phyloP scores from a whole-genome alignment of 805 yeast species.

The Komagataella mondaviorum region DNA sequence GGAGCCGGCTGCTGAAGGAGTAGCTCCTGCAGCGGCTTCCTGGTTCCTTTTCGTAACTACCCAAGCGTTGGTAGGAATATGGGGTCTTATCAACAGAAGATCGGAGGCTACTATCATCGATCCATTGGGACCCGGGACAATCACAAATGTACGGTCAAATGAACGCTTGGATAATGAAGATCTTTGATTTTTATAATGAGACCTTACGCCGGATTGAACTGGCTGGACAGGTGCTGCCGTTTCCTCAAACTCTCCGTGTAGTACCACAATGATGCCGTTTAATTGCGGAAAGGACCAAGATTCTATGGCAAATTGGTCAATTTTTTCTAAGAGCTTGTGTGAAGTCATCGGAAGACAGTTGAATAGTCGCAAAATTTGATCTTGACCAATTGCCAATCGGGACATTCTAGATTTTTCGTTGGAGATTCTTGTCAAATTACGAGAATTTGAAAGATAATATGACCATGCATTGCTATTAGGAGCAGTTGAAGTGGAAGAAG shows the following conservation, averaged over 20 bases:
- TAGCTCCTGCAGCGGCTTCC: constrained; percentile 6
- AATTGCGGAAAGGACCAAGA: constrained; percentile 58
- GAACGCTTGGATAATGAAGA: constrained; percentile 44
- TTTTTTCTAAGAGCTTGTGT: constrained; percentile 53
- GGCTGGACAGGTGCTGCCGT: constrained; percentile 34
- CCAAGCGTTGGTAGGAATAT: constrained; percentile 48
- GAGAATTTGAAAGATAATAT: constrained; percentile 55
- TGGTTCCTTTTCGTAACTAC: constrained; percentile 6
- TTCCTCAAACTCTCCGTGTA: constrained; percentile 84
- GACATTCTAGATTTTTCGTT: constrained; percentile 38
- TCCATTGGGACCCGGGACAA: constrained; percentile 57
- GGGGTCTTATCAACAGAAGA: constrained; percentile 52
- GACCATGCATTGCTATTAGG: constrained; percentile 27
- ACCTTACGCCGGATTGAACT: constrained; percentile 3
- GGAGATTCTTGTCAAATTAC: constrained; percentile 60
- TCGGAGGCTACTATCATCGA: constrained; percentile 81
- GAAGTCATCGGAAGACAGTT: constrained; percentile 62
- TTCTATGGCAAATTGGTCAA: constrained; percentile 65
- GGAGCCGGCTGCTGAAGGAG: constrained; percentile 6
- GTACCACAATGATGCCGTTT: constrained; percentile 60
- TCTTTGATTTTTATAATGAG: not conserved
- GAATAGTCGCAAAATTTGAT: constrained; percentile 48
- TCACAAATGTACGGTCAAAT: constrained; percentile 76
- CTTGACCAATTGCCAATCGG: constrained; percentile 57
- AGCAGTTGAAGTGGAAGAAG: constrained; percentile 4